Percentiles rank a stretch among this genome's conserved stretches.
These are phyloP conservation scores for Lumnitzera racemosa DNA, from an alignment of 345 rosid species.

Conservation along the genomic window DNA sequence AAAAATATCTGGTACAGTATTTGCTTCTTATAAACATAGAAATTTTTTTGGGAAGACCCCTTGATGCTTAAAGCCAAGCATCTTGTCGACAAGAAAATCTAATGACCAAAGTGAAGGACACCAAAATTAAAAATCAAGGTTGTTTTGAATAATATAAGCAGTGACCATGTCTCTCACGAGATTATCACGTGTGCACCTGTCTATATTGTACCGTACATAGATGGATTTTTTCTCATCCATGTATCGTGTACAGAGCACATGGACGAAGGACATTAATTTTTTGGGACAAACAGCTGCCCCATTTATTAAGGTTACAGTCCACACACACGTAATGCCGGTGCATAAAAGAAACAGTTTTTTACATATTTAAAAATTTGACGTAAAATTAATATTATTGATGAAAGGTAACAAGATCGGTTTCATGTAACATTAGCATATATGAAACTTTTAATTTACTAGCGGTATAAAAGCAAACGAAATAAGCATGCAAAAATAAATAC, in stretches of 20 bases:
- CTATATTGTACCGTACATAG: constrained; percentile 11
- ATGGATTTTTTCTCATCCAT: constrained; percentile 14
- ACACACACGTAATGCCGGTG: not conserved
- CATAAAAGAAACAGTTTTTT: no score
- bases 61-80: not conserved
- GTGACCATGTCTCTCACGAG: constrained; percentile 31
- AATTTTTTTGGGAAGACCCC: no score
- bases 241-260: not conserved
- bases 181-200: constrained; percentile 30
- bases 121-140: constrained; percentile 16
- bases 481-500: no score
- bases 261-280: constrained; percentile 3
- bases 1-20: no score
- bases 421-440: no score
- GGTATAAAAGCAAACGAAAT: no score
- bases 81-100: constrained; percentile 1
- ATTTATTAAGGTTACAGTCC: constrained; percentile 4
- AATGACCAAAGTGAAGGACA: not conserved
- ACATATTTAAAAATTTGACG: no score
- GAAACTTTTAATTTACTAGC: no score
- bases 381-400: no score
- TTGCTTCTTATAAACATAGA: no score
- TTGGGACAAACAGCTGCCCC: constrained; percentile 20
- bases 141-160: constrained; percentile 23
- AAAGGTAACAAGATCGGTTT: no score